Base-by-base conservation (phyloP, 2,329 filamentous ascomycete genomes). In the Diplodia mutila region DNA sequence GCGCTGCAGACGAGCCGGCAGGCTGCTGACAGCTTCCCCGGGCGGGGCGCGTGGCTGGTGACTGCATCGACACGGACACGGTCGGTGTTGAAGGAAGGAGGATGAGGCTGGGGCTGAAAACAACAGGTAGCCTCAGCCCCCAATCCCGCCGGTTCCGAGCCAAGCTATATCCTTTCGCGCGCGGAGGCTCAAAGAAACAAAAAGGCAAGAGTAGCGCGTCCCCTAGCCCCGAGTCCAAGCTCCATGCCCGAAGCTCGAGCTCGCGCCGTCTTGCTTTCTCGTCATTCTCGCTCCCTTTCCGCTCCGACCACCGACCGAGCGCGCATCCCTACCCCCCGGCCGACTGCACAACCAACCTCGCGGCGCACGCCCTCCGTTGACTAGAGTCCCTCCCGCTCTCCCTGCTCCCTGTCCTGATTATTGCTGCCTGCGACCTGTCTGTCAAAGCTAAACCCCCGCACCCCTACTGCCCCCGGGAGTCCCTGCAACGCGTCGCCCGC, bases 201-300 rank as follows among this genome's bases (percentile, higher is more conserved):
- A 61, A 48, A 32, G 25, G 39, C 21, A 48, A 32, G 9, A 42
- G 57, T 61, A 12, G 57, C 54, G 57, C 39, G 39, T 63, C 46
- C 59, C 59, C 59, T 63, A 51, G 59, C 46, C 59, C 59, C 59
- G 59, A 63, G 59, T 63, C 59, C 59, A 63, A 63, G 59, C 59
- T 63, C 59, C 46, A 25, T 48, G 39, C 55, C 21, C 23, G 34
- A 27, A 61, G 57, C 57, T 61, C 57, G 57, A 61, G 57, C 57
- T 61, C 37, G 21, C 37, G 14, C 6, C 29, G 9, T 51, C 48
- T 25, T 51, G 21, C 53, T 61, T 42, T 34, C 57, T 49, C 57
- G 57, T 34, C 57, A 49, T 61, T 29, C 46, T 49, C 42, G 59
- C 59, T 51, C 59, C 59, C 59, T 21, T 63, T 51, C 59, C 59